Conservation (phyloP, 768 basidiomycete genomes). For the Tulasnella sp. region DNA sequence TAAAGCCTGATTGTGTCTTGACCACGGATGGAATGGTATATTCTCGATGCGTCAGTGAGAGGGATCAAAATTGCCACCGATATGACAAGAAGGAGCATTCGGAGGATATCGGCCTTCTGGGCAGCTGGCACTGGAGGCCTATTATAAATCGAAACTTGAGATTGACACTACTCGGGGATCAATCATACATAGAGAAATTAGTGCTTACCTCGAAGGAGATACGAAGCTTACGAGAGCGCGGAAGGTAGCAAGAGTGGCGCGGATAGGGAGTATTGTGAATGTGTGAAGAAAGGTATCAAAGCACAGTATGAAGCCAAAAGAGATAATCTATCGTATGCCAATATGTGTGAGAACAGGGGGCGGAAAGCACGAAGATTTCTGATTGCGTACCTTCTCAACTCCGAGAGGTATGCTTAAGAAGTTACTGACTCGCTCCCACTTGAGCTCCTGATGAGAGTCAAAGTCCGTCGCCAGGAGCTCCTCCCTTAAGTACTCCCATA, state of each 20-base stretch:
- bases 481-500: conserved; percentile 88
- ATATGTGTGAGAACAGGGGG: background rate
- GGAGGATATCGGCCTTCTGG: conserved; percentile 88
- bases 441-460: conserved; percentile 85
- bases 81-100: conserved; percentile 59
- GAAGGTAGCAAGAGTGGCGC: conserved; percentile 55
- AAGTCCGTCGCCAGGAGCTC: conserved; percentile 88
- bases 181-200: too few species aligned
- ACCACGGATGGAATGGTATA: conserved; percentile 94
- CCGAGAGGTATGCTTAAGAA: conserved; percentile 88
- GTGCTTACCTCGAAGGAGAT: conserved; percentile 35
- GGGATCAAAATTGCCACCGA: conserved; percentile 68
- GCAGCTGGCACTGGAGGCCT: conserved; percentile 58
- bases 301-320: conserved; percentile 88
- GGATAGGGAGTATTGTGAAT: conserved; percentile 94
- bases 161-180: background rate
- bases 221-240: conserved; percentile 25
- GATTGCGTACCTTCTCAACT: conserved; percentile 73
- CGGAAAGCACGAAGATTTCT: background rate
- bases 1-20: conserved; percentile 99
- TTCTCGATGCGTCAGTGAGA: conserved; percentile 90
- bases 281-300: conserved; percentile 96
- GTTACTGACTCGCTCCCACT: conserved; percentile 94
- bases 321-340: conserved; percentile 51
- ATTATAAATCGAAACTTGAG: conserved; percentile 27